phyloP scores from a whole-genome alignment of 2,329 filamentous ascomycete genomes.

The Fusarium brevicatenulatum region DNA sequence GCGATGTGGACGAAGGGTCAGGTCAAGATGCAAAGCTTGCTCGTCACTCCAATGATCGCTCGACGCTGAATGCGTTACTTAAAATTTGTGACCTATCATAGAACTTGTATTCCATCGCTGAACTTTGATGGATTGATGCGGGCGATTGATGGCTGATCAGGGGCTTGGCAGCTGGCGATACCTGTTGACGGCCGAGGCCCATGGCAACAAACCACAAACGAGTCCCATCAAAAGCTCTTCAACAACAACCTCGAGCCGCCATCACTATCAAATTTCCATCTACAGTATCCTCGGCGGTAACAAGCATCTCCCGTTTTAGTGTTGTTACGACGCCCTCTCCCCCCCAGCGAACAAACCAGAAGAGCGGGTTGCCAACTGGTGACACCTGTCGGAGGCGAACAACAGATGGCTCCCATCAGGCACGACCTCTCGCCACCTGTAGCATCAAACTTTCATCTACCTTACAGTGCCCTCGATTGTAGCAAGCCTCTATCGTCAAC shows the following conservation, averaged over 20 bases:
- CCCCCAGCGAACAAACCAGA: background rate
- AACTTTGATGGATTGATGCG: background rate
- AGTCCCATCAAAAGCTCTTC: background rate
- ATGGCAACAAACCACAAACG: background rate
- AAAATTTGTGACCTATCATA: rapidly evolving
- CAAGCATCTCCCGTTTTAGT: rapidly evolving
- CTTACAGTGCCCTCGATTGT: too few relatives aligned
- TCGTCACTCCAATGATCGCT: background rate
- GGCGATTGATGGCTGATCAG: background rate
- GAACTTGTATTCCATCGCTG: background rate
- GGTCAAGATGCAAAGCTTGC: background rate
- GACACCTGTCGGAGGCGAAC: background rate
- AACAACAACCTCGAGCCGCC: background rate
- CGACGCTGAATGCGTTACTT: background rate
- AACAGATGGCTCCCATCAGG: background rate
- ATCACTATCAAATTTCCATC: rapidly evolving
- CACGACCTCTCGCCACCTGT: background rate
- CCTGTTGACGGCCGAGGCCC: background rate
- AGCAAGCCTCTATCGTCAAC: background rate
- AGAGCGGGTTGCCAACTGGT: background rate
- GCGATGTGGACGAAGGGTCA: background rate
- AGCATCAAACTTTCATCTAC: background rate
- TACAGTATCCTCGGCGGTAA: rapidly evolving
- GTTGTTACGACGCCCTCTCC: background rate
- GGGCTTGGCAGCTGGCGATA: background rate